Conservation (phyloP, 1,139 yeast genomes). For the Scheffersomyces lignicola region DNA sequence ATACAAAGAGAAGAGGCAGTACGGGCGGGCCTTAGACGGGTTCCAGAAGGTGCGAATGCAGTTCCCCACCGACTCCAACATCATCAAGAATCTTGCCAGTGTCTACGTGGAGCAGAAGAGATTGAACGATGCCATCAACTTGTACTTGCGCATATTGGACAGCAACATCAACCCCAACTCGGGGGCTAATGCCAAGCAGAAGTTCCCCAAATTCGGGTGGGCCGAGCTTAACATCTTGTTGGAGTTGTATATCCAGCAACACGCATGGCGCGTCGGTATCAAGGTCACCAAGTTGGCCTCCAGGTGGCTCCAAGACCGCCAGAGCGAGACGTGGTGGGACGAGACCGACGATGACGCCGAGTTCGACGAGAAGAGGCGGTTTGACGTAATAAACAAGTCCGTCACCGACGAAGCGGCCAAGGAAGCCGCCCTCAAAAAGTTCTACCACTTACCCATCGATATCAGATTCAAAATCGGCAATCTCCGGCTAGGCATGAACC, state of each 20-base stretch:
- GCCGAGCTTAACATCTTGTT: slow-evolving; percentile 81
- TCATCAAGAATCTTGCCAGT: slow-evolving; percentile 73
- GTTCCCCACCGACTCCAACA: slow-evolving; percentile 61
- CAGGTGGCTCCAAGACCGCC: slow-evolving; percentile 80
- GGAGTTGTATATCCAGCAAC: slow-evolving; percentile 72
- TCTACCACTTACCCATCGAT: slow-evolving; percentile 70
- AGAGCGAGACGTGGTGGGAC: slow-evolving; percentile 81
- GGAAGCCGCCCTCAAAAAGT: slow-evolving; percentile 33
- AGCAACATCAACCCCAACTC: slow-evolving; percentile 45
- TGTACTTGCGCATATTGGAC: slow-evolving; percentile 68
- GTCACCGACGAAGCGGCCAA: slow-evolving; percentile 11
- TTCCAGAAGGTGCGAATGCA: slow-evolving; percentile 60
- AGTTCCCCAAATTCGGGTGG: slow-evolving; percentile 69
- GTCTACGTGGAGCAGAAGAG: slow-evolving; percentile 76
- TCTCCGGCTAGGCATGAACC: slow-evolving; percentile 64
- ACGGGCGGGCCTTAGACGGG: slow-evolving; percentile 73
- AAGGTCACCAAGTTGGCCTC: slow-evolving; percentile 67
- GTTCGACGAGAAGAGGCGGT: slow-evolving; percentile 61
- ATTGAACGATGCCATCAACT: slow-evolving; percentile 74
- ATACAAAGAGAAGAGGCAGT: slow-evolving; percentile 63
- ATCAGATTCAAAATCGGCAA: slow-evolving; percentile 79
- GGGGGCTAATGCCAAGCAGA: slow-evolving; percentile 22
- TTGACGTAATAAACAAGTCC: slow-evolving; percentile 27
- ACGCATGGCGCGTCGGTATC: slow-evolving; percentile 64
- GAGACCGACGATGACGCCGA: slow-evolving; percentile 75